Percentiles rank a stretch among this genome's conserved stretches.
Evolutionary conservation across 2,329 filamentous ascomycete species (phyloP).

Genomic region (Chaetoscypha palmicola): DNA sequence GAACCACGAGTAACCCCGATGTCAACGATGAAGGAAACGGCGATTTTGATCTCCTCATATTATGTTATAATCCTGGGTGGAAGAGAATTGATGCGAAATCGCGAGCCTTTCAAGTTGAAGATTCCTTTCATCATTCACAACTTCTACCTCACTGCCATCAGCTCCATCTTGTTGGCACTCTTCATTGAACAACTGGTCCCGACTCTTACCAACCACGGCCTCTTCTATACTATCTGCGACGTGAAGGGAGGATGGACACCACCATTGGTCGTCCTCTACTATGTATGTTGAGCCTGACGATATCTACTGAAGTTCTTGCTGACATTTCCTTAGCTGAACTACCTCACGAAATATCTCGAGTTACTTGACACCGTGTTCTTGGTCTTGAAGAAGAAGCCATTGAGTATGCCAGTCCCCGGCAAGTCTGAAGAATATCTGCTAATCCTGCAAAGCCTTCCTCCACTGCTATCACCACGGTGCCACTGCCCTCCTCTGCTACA

Average conservation of each 20-base stretch:
- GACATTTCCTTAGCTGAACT: conserved; percentile 67
- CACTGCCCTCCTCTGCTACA: conserved; percentile 95
- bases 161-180: conserved; percentile 69
- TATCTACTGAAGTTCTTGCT: conserved; percentile 27
- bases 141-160: conserved; percentile 84
- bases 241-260: conserved; percentile 84
- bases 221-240: conserved; percentile 86
- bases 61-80: conserved; percentile 92
- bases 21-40: conserved; percentile 80
- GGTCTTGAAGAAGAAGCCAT: conserved; percentile 98
- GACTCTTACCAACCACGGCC: conserved; percentile 68
- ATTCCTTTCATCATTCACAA: conserved; percentile 93
- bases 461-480: conserved; percentile 99
- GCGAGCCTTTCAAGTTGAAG: conserved; percentile 80
- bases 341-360: conserved; percentile 96
- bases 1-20: conserved; percentile 74
- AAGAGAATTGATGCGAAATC: conserved; percentile 83
- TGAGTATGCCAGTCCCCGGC: conserved; percentile 51
- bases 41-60: conserved; percentile 77
- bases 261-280: conserved; percentile 89
- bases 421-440: conserved; percentile 30
- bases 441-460: conserved; percentile 63
- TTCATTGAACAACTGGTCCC: conserved; percentile 89
- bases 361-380: conserved; percentile 93
- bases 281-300: conserved; percentile 54